Conservation (phyloP, 2,329 filamentous ascomycete genomes). For the Colletotrichum shisoi region DNA sequence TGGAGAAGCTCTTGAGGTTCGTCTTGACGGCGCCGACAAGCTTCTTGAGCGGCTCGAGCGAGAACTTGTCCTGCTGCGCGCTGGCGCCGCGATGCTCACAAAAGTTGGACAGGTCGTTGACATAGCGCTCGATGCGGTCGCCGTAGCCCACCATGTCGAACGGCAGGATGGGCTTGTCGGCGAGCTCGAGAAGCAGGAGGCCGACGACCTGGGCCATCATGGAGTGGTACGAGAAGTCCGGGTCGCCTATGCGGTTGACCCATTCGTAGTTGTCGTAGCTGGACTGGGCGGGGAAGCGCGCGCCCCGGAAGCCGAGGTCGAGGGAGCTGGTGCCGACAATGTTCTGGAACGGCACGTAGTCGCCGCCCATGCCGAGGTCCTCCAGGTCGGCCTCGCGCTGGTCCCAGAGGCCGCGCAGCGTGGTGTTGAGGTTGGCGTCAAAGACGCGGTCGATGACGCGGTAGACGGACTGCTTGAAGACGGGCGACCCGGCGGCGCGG, state of each 20-base stretch:
- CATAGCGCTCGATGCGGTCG: slow-evolving; percentile 68
- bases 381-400: slow-evolving; percentile 67
- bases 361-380: slow-evolving; percentile 74
- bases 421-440: slow-evolving; percentile 76
- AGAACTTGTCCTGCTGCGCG: slow-evolving; percentile 64
- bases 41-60: slow-evolving; percentile 65
- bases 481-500: slow-evolving; percentile 78
- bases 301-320: slow-evolving; percentile 79
- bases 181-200: slow-evolving; percentile 83
- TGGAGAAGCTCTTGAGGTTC: slow-evolving; percentile 70
- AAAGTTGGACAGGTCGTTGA: slow-evolving; percentile 62
- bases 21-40: slow-evolving; percentile 68
- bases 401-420: slow-evolving; percentile 81
- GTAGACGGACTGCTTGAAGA: slow-evolving; percentile 76
- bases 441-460: slow-evolving; percentile 76
- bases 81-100: slow-evolving; percentile 50
- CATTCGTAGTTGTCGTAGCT: slow-evolving; percentile 91
- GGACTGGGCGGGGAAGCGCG: slow-evolving; percentile 75
- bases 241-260: slow-evolving; percentile 82
- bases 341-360: slow-evolving; percentile 90
- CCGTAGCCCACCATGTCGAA: slow-evolving; percentile 83
- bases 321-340: slow-evolving; percentile 88
- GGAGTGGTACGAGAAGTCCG: slow-evolving; percentile 81
- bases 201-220: slow-evolving; percentile 80
- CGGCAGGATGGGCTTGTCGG: slow-evolving; percentile 81